phyloP scores from a whole-genome alignment of 768 basidiomycete species.

The Lactifluus echinatus region DNA sequence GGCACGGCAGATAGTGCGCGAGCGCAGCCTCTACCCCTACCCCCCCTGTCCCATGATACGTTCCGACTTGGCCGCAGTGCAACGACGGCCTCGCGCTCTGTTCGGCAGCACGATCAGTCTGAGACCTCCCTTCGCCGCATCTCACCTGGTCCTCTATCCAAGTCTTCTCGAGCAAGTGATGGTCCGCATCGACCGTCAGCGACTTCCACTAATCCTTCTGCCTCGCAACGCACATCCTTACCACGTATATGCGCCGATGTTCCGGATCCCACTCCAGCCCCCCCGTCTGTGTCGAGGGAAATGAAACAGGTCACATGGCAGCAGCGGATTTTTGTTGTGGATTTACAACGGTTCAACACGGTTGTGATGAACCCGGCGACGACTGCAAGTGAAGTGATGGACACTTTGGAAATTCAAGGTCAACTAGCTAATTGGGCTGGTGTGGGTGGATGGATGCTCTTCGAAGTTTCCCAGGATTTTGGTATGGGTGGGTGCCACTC shows the following conservation, averaged over 20 bases:
- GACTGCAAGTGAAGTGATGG: conserved; percentile 64
- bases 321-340: conserved; percentile 70
- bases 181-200: conserved; percentile 24
- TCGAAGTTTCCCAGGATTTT: conserved; percentile 83
- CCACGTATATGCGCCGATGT: conserved; percentile 31
- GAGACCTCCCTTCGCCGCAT: conserved; percentile 23
- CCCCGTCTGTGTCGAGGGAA: conserved; percentile 4
- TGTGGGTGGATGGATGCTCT: conserved; percentile 78
- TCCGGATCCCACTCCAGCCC: conserved; percentile 3
- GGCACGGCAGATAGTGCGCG: conserved; percentile 28
- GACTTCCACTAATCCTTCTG: conserved; percentile 8
- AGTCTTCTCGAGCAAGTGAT: conserved; percentile 20
- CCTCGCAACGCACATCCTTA: conserved; percentile 28
- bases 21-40: not conserved
- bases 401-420: conserved; percentile 55
- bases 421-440: conserved; percentile 51
- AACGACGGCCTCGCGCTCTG: conserved; percentile 24
- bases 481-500: conserved; percentile 71
- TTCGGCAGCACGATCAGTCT: conserved; percentile 27
- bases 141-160: not conserved
- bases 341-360: conserved; percentile 65
- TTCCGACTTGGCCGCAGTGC: conserved; percentile 12
- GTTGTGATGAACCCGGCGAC: conserved; percentile 63
- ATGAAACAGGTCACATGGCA: conserved; percentile 33
- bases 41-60: not conserved